A percentile compares a stretch with the other conserved stretches of the same genome.
Conservation (phyloP, 2,329 filamentous ascomycete genomes). For the Cladosporium sp. region DNA sequence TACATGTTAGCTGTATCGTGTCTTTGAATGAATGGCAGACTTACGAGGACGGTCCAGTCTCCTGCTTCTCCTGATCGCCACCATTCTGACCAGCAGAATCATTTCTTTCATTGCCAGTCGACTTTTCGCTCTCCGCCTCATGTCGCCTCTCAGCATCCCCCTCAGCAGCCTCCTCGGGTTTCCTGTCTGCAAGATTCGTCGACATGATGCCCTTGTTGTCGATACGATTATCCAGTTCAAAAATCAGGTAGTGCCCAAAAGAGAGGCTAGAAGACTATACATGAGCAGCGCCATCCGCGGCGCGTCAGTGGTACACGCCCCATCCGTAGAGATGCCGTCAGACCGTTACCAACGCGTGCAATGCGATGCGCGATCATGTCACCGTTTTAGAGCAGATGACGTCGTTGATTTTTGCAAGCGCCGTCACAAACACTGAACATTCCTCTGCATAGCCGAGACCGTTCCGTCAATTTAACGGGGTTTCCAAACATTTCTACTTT, state of each 20-base stretch:
- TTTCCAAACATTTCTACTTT: neutral
- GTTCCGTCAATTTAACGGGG: neutral
- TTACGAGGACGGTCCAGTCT: neutral
- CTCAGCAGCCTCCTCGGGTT: neutral
- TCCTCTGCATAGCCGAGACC: neutral
- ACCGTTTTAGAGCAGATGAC: neutral
- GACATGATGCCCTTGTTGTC: neutral
- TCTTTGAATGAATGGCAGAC: neutral
- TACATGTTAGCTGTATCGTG: neutral
- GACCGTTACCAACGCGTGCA: neutral
- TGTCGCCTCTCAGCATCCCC: neutral
- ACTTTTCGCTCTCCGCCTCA: neutral
- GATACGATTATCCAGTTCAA: neutral
- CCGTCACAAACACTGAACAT: neutral
- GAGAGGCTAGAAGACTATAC: neutral
- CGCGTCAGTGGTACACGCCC: neutral
- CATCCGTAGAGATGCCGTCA: neutral
- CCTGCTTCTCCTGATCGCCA: slow-evolving; percentile 12
- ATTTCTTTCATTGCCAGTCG: neutral
- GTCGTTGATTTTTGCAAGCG: neutral
- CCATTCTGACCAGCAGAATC: neutral
- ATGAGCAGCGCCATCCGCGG: neutral
- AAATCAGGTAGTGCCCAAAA: no score
- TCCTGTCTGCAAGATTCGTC: neutral
- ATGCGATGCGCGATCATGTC: neutral